Evolutionary conservation across 306 rosid species (phyloP).

Genomic region (Cicer judaicum): DNA sequence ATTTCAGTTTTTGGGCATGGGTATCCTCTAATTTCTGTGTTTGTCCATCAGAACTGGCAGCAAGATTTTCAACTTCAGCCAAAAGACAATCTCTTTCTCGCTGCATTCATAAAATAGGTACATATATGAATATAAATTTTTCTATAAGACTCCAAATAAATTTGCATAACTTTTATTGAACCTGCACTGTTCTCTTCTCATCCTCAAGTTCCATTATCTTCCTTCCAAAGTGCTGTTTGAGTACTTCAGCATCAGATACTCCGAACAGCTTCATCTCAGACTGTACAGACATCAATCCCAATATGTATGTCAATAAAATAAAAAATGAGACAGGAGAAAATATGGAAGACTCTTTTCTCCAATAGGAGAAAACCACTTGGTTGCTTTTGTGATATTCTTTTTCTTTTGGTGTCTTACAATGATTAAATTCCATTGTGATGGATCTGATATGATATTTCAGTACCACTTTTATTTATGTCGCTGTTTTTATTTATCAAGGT

Average conservation of each 20-base stretch:
- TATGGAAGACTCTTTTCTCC: conserved; percentile 22
- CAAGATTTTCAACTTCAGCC: conserved; percentile 96
- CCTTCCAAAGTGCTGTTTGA: conserved; percentile 98
- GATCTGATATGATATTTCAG: conserved; percentile 38
- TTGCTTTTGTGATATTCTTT: conserved; percentile 11
- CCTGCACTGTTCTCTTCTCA: conserved; percentile 95
- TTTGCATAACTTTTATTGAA: conserved; percentile 46
- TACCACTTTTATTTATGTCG: background rate
- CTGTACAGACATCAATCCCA: conserved; percentile 52
- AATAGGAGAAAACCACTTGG: conserved; percentile 9
- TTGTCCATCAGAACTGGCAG: conserved; percentile 95
- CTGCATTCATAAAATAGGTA: conserved; percentile 59
- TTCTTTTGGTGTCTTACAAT: conserved; percentile 27
- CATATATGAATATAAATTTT: conserved; percentile 43
- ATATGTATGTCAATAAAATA: conserved; percentile 37
- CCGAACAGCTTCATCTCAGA: conserved; percentile 95
- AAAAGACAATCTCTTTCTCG: conserved; percentile 91
- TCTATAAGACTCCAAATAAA: conserved; percentile 38
- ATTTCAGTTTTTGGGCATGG: conserved; percentile 89
- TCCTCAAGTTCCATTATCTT: conserved; percentile 93
- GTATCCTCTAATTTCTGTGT: conserved; percentile 88
- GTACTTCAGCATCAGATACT: conserved; percentile 72
- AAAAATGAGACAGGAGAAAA: conserved; percentile 33
- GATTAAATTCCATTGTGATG: conserved; percentile 14
- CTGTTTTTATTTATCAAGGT: conserved; percentile 11